phyloP scores from a whole-genome alignment of 331 rosid species.

The Quercus phellos region DNA sequence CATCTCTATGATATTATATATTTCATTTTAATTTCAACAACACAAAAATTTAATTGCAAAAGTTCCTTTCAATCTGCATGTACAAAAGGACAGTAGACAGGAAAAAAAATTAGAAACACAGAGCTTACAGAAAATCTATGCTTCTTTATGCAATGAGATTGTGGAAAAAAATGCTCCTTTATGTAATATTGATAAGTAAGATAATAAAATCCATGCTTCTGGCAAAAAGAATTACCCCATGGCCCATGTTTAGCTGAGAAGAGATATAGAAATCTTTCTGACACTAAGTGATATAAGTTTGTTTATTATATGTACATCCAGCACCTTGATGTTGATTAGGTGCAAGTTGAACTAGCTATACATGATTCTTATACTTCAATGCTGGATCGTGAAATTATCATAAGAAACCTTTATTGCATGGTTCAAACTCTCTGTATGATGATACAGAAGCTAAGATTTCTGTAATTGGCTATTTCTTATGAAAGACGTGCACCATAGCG shows the following conservation, averaged over 20 bases:
- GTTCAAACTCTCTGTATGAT: background rate
- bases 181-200: background rate
- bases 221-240: background rate
- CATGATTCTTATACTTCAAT: background rate
- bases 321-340: background rate
- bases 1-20: no score
- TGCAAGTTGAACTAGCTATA: background rate
- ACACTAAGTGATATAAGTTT: background rate
- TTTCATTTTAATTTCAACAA: no score
- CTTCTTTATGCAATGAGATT: background rate
- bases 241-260: background rate
- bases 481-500: conserved; percentile 45
- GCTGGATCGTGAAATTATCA: background rate
- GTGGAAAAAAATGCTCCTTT: background rate
- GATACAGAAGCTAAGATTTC: background rate
- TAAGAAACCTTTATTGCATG: background rate
- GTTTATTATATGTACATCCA: background rate
- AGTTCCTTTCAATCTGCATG: background rate
- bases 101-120: no score
- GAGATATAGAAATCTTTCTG: background rate
- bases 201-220: background rate
- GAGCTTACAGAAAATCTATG: background rate
- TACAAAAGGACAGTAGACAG: background rate
- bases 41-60: background rate
- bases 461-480: background rate